Base-by-base conservation (phyloP, 345 rosid genomes). In the Corymbia maculata region DNA sequence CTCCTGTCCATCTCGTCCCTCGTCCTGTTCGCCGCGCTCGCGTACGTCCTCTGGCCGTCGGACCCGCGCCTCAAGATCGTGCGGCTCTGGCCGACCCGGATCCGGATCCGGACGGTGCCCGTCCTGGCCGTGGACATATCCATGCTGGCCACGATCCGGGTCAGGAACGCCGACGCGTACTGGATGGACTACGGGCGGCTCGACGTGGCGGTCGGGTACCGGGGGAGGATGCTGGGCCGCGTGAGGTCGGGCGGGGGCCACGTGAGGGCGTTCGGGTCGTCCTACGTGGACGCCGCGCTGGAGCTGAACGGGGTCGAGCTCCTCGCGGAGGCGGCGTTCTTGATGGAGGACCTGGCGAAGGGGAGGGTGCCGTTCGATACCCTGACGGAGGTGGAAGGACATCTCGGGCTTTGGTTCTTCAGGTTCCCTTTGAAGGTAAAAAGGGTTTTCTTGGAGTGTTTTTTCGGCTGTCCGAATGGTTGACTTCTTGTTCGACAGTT, bases 171-270 rank as follows among this genome's bases (percentile, higher is more conserved):
- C 51, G 98, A 95, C 91, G 93, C 94, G 51, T 97, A 95, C 92
- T 90, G 96, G 89, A 89, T 95, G 92, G 96, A 93, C 90, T 94
- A 92, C 88, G 87, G 89, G 50, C 90, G 19, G 51, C 92, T 97
- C 21, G 94, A 94, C 87, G 95, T 97, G 84, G 90, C 91, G 42
- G 87, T 97, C 4, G 91, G 79, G 24, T 97, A 95, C 89, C 92
- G 96, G 85, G 98, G 98, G 90, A 94, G 92, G 90, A 90, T 88
- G 93, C 90, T 96, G 86, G 98, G 99, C 44, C 96, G 91, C 91
- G 97, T 94, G 94, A 92, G 79, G 87, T 93, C 96, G 1, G 88
- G 89, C n/a, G 90, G 89, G 1, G 97, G 96, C 3, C 98, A 91
- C 88, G 96, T 97, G 88, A 89, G 88, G 89, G 96, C 99, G 28